Evolutionary conservation across 495 filamentous ascomycete genomes (phyloP).

Genomic region (Filosporella fistucella): DNA sequence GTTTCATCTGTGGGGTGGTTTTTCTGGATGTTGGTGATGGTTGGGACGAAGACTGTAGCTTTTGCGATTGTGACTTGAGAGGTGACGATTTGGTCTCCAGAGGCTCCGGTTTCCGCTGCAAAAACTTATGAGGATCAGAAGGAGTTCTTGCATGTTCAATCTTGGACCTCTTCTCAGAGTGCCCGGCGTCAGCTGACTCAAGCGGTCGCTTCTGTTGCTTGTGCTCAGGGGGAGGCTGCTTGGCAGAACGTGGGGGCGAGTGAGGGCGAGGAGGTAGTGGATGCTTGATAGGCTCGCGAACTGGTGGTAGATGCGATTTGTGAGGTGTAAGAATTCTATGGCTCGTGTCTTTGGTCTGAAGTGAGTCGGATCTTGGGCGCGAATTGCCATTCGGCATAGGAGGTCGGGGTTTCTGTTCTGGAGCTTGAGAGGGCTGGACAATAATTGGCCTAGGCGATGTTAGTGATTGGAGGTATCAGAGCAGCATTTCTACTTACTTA

Average conservation of each 20-base stretch:
- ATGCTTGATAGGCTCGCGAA: slow-evolving; percentile 11
- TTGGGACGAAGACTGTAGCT: slow-evolving; percentile 5
- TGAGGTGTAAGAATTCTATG: background rate
- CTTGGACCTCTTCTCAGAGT: slow-evolving; percentile 21
- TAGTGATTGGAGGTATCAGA: background rate
- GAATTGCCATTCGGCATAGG: slow-evolving; percentile 1
- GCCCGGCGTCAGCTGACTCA: slow-evolving; percentile 4
- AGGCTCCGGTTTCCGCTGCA: slow-evolving; percentile 5
- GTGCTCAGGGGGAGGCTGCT: background rate
- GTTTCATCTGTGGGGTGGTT: slow-evolving; percentile 1
- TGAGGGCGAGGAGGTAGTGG: slow-evolving; percentile 18
- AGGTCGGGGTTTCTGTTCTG: too few species aligned
- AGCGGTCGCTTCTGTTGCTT: slow-evolving; percentile 20
- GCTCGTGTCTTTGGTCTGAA: slow-evolving; percentile 7
- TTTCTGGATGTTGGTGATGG: too few species aligned
- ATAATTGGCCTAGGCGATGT: background rate
- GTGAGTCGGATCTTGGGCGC: background rate
- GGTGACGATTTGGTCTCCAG: background rate
- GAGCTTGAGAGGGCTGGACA: background rate
- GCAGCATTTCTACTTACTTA: slow-evolving; percentile 11
- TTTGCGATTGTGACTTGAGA: slow-evolving; percentile 1
- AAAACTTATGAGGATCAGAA: slow-evolving; percentile 3
- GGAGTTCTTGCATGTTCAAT: slow-evolving; percentile 16
- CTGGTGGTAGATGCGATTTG: background rate
- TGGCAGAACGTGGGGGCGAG: slow-evolving; percentile 13